phyloP scores from a whole-genome alignment of 257 asterid species.

The Przewalskia tangutica region DNA sequence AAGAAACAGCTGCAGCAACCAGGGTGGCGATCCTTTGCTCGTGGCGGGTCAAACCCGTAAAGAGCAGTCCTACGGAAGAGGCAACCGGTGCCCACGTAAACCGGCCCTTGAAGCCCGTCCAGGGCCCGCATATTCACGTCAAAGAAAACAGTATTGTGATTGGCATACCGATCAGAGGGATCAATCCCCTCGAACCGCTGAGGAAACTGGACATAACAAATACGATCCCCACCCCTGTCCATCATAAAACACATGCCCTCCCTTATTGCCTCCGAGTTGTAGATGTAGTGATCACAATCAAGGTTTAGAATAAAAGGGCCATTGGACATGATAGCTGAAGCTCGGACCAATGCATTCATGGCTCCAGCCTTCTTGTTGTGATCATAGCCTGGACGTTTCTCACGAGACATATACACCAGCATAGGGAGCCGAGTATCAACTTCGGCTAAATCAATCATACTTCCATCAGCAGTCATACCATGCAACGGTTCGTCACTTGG shows the following conservation, averaged over 20 bases:
- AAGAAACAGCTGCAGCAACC: conserved; percentile 63
- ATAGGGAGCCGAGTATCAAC: conserved; percentile 79
- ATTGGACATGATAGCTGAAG: conserved; percentile 84
- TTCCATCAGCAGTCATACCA: conserved; percentile 34
- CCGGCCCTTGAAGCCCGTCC: conserved; percentile 83
- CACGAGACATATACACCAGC: conserved; percentile 82
- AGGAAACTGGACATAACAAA: conserved; percentile 74
- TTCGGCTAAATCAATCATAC: conserved; percentile 52
- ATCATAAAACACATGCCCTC: conserved; percentile 89
- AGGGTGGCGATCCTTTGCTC: conserved; percentile 52
- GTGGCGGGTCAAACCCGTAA: conserved; percentile 84
- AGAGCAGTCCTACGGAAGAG: conserved; percentile 74
- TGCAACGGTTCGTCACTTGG: conserved; percentile 69
- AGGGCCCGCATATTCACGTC: conserved; percentile 88
- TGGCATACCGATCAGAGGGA: conserved; percentile 82
- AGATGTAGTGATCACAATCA: conserved; percentile 87
- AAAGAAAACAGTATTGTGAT: conserved; percentile 79
- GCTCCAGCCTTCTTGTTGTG: conserved; percentile 97
- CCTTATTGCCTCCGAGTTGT: conserved; percentile 68
- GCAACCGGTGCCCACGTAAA: conserved; percentile 83
- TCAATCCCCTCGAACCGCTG: conserved; percentile 84
- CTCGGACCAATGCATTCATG: conserved; percentile 83
- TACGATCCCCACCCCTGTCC: conserved; percentile 83
- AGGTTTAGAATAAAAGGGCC: conserved; percentile 90
- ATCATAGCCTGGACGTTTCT: conserved; percentile 83